phyloP scores from a whole-genome alignment of 768 basidiomycete species.

The Termitomyces titanicus region DNA sequence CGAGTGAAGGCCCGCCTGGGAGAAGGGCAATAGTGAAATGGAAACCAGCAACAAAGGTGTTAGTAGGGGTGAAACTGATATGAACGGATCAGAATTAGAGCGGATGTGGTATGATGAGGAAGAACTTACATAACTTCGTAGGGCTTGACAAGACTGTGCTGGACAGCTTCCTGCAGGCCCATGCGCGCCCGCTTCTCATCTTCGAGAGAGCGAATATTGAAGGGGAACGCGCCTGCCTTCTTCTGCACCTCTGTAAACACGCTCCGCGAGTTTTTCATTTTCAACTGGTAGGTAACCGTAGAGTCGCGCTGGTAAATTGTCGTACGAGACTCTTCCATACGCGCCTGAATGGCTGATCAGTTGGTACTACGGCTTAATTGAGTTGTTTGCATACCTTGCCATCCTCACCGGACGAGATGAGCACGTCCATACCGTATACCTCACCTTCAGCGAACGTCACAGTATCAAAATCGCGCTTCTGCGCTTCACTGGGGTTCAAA shows the following conservation, averaged over 20 bases:
- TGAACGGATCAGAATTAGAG: neutral
- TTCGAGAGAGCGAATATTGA: slow-evolving; percentile 90
- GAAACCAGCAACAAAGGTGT: slow-evolving; percentile 89
- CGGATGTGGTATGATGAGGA: neutral
- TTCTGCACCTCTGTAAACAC: slow-evolving; percentile 97
- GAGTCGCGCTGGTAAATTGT: slow-evolving; percentile 91
- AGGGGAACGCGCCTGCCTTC: slow-evolving; percentile 97
- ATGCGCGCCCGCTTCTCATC: slow-evolving; percentile 96
- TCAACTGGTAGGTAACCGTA: slow-evolving; percentile 87
- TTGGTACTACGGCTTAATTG: neutral
- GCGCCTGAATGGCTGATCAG: slow-evolving; percentile 55
- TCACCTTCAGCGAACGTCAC: slow-evolving; percentile 89
- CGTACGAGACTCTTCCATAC: slow-evolving; percentile 84
- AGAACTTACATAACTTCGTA: slow-evolving; percentile 86
- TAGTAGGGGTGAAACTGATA: slow-evolving; percentile 73
- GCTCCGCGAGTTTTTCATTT: slow-evolving; percentile 96
- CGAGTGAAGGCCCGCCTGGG: slow-evolving; percentile 81
- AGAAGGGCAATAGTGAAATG: slow-evolving; percentile 96
- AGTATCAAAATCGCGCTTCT: slow-evolving; percentile 83
- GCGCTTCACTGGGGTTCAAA: slow-evolving; percentile 80
- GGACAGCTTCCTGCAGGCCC: slow-evolving; percentile 94
- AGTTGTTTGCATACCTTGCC: slow-evolving; percentile 64
- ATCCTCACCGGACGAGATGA: slow-evolving; percentile 83
- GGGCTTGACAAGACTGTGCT: slow-evolving; percentile 90
- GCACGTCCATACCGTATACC: slow-evolving; percentile 92